Evolutionary conservation across 1,139 yeast species (phyloP), one percentile per base, ranked within the genome.

Genomic region (Ashbya aceris): DNA sequence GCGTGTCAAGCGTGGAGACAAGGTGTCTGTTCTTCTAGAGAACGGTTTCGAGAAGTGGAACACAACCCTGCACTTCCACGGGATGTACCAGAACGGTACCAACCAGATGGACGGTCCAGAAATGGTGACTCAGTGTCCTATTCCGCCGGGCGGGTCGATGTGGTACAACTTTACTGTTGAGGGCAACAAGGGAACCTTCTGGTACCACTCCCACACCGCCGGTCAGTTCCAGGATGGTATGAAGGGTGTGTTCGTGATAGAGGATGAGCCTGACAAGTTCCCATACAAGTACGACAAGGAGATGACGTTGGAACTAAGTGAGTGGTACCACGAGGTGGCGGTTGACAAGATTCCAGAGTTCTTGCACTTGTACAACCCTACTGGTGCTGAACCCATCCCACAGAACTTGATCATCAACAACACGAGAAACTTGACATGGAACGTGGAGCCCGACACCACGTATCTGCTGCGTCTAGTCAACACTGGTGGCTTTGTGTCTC

Each of bases 361-460:
- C 66, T 60, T 85, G 67, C 74, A 69, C 50, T 64, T 82, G 49
- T 81, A 73, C 67, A 89, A 89, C 65, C 97, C 97, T 37, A 84
- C 96, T 5, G 97, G 97, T 50, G 96, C 96, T 30, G 97, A 89
- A 65, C 97, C 97, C 35, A 77, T 89, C 53, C 97, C 97, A 2
- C 79, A 82, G 55, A 79, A 78, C 58, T 60, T 83, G 51, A 68
- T 86, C 54, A 73, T 86, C 64, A 87, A 89, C 67, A 86, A 87
- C 58, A 77, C 93, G 7, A 76, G 71, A 59, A 81, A 83, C 62
- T 68, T 69, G 45, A 76, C 86, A 12, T 76, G 87, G 77, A 50
- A 65, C 8, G 93, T 89, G 36, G 57, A 79, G 64, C 93, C 96
- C 4, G 76, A 78, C 61, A 84, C 77, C 33, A 87, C 95, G 8